These are phyloP conservation scores for Phytophthora chlamydospora DNA, from an alignment of 352 stramenopile species.

Conservation along the genomic window DNA sequence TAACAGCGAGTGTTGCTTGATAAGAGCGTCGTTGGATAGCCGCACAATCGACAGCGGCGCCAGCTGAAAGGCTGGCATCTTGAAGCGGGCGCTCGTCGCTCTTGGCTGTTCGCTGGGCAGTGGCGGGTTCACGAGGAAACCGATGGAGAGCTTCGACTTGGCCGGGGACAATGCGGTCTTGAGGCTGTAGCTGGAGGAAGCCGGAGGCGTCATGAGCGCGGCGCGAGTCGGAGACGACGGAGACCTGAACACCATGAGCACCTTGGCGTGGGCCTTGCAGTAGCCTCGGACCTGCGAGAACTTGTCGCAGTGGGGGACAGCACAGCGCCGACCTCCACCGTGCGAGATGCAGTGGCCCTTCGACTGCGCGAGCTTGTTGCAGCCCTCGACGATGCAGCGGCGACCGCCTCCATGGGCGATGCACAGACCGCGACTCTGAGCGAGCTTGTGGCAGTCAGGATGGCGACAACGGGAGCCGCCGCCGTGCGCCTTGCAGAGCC, in stretches of 20 bases:
- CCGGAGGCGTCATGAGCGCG: constrained; percentile 22
- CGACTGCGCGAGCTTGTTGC: constrained; percentile 74
- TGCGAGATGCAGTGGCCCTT: constrained; percentile 83
- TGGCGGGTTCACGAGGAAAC: constrained; percentile 57
- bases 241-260: constrained; percentile 41
- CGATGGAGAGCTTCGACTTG: constrained; percentile 55
- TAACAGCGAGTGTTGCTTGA: constrained; percentile 27
- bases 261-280: constrained; percentile 83
- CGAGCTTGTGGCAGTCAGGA: constrained; percentile 74
- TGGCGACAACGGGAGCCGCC: constrained; percentile 82
- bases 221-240: constrained; percentile 30
- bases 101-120: constrained; percentile 7
- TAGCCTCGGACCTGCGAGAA: constrained; percentile 84
- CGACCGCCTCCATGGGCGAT: constrained; percentile 77
- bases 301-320: constrained; percentile 73
- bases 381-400: constrained; percentile 68
- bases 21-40: constrained; percentile 6
- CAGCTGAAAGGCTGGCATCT: constrained; percentile 3
- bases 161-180: constrained; percentile 28
- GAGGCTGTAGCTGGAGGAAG: constrained; percentile 6
- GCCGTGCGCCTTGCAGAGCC: constrained; percentile 85
- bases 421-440: constrained; percentile 71
- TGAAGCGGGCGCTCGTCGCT: constrained; percentile 1
- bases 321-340: constrained; percentile 71
- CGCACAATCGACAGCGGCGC: neutral